Conservation (phyloP, 2,329 filamentous ascomycete genomes). For the Apiospora hydei region DNA sequence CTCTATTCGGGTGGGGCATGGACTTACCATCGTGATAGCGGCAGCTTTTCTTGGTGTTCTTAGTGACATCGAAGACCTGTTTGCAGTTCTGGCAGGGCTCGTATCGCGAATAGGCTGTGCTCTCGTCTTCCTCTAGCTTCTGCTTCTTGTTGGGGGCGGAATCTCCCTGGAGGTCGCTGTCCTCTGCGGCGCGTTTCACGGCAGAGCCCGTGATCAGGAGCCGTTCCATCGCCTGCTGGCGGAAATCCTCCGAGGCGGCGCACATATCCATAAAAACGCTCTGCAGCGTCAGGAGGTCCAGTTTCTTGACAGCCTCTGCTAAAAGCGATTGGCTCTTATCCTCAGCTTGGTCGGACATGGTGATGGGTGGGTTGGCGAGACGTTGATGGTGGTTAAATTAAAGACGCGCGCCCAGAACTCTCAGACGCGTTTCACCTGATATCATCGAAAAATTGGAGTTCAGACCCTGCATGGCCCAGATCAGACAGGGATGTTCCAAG, state of each 20-base stretch:
- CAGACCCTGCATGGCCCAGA: neutral
- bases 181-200: neutral
- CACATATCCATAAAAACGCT: conserved; percentile 22
- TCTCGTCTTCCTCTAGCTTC: neutral
- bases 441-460: neutral
- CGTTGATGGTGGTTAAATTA: neutral
- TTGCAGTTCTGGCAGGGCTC: conserved; percentile 22
- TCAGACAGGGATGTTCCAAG: neutral
- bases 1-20: neutral
- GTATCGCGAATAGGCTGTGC: neutral
- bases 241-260: conserved; percentile 13
- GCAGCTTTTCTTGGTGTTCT: conserved; percentile 18
- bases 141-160: neutral
- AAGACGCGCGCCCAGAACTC: neutral
- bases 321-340: neutral
- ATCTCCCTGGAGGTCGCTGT: neutral
- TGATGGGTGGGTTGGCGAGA: neutral
- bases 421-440: neutral
- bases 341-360: neutral
- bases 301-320: conserved; percentile 14
- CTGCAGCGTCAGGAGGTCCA: conserved; percentile 11
- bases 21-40: conserved; percentile 12
- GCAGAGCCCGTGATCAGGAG: neutral
- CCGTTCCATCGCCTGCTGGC: conserved; percentile 12
- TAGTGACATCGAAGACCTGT: conserved; percentile 22